Evolutionary conservation across 164 flowering plant species (phyloP).

Genomic region (Macadamia tetraphylla): DNA sequence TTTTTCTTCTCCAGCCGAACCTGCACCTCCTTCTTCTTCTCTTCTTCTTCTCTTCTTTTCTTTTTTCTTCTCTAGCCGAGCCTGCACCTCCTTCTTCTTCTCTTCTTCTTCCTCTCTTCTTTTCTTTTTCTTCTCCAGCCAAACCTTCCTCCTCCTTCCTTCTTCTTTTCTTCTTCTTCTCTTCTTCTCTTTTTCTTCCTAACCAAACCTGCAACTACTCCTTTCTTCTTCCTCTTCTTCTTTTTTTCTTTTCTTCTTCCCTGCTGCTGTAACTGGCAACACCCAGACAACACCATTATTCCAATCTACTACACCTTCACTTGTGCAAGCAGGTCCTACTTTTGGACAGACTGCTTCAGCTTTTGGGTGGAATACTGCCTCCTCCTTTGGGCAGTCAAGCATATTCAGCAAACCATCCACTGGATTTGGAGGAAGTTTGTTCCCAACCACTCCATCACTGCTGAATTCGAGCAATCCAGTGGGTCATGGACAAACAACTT

Average conservation of each 20-base stretch:
- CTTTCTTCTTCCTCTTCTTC: slow-evolving; percentile 50
- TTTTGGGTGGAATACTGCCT: slow-evolving; percentile 50
- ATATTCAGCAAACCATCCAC: slow-evolving; percentile 49
- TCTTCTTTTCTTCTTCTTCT: too few relatives aligned
- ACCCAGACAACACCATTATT: slow-evolving; percentile 74
- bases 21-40: too few relatives aligned
- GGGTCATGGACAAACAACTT: slow-evolving; percentile 54
- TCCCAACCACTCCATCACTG: slow-evolving; percentile 51
- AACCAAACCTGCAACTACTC: too few relatives aligned
- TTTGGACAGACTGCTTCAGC: slow-evolving; percentile 50
- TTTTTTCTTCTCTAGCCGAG: too few relatives aligned
- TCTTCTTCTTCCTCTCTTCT: too few relatives aligned
- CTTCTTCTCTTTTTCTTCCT: too few relatives aligned
- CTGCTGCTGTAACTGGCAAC: slow-evolving; percentile 52
- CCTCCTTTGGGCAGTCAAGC: slow-evolving; percentile 53
- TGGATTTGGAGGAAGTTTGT: slow-evolving; percentile 52
- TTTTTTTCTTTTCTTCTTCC: too few relatives aligned
- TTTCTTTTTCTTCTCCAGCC: too few relatives aligned
- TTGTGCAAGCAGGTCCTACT: slow-evolving; percentile 53
- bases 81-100: too few relatives aligned
- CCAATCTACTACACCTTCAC: slow-evolving; percentile 52
- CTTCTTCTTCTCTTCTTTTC: too few relatives aligned
- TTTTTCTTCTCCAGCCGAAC: too few relatives aligned
- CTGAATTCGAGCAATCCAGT: slow-evolving; percentile 30
- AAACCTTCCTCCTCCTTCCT: too few relatives aligned